Conservation (phyloP, 495 filamentous ascomycete genomes). For the Aspergillus cavernicola region DNA sequence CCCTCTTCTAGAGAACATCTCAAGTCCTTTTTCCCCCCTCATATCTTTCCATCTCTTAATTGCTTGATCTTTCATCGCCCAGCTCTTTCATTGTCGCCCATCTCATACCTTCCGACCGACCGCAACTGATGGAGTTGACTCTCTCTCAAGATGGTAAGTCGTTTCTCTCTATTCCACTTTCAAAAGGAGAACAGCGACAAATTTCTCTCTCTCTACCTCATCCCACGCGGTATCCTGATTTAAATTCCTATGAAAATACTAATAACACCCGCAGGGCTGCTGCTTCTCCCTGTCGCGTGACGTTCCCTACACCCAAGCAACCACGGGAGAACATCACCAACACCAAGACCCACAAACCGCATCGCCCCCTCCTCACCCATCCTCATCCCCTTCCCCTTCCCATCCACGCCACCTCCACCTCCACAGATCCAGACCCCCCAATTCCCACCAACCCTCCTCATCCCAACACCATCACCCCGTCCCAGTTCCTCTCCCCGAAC, state of each 20-base stretch:
- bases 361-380: not conserved
- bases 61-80: no score
- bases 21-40: not conserved
- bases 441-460: not conserved
- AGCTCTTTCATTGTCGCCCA: constrained; percentile 11
- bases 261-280: constrained; percentile 30
- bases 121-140: constrained; percentile 16
- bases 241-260: not conserved
- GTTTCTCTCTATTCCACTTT: not conserved
- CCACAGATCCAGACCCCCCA: constrained; percentile 11
- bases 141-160: constrained; percentile 14
- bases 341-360: not conserved
- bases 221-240: not conserved
- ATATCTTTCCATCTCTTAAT: constrained; percentile 2
- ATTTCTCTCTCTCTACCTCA: no score
- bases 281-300: constrained; percentile 40
- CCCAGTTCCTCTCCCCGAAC: constrained; percentile 36
- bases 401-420: not conserved
- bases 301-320: constrained; percentile 16
- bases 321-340: constrained; percentile 13
- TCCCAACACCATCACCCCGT: constrained; percentile 10
- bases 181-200: no score
- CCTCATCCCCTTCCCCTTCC: not conserved
- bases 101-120: not conserved
- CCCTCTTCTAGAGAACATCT: not conserved